Evolutionary conservation across 2,329 filamentous ascomycete species (phyloP).

Genomic region (Escovopsis sp.): DNA sequence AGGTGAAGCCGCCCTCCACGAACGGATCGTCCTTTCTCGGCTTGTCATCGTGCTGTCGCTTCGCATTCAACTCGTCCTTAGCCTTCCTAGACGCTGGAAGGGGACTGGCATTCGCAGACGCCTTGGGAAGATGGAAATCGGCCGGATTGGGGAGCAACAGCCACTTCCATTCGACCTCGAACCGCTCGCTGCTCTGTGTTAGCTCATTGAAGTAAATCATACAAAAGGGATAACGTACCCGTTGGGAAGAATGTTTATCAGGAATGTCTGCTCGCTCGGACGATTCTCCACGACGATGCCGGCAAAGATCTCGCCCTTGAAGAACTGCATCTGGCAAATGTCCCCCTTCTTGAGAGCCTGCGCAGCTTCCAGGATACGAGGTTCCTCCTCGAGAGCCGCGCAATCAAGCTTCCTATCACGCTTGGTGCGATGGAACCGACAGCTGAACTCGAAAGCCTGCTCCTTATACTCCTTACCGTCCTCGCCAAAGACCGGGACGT

Average conservation of each 20-base stretch:
- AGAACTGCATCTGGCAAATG: constrained; percentile 74
- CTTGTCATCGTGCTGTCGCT: constrained; percentile 44
- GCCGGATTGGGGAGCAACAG: constrained; percentile 56
- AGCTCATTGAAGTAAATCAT: constrained; percentile 15
- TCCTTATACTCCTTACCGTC: constrained; percentile 88
- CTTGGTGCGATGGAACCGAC: constrained; percentile 84
- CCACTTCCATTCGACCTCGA: constrained; percentile 79
- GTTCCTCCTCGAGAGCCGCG: constrained; percentile 54
- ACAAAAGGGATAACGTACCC: constrained; percentile 41
- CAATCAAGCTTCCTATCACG: constrained; percentile 62
- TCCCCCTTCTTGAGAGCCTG: constrained; percentile 55
- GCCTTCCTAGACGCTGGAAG: constrained; percentile 50
- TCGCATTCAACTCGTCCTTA: constrained; percentile 53
- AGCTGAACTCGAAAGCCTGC: constrained; percentile 83
- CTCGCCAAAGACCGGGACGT: constrained; percentile 74
- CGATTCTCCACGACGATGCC: constrained; percentile 78
- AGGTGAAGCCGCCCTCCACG: constrained; percentile 51
- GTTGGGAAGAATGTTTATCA: constrained; percentile 73
- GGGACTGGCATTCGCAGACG: constrained; percentile 56
- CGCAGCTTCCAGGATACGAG: constrained; percentile 54
- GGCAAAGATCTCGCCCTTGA: constrained; percentile 78
- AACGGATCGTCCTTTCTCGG: constrained; percentile 54
- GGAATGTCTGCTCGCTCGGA: constrained; percentile 54
- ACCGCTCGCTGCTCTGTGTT: constrained; percentile 43
- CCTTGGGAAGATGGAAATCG: constrained; percentile 59